Evolutionary conservation across 2,329 filamentous ascomycete species (phyloP), one percentile per base, ranked within the genome.

Genomic region (Colletotrichum eleusines): DNA sequence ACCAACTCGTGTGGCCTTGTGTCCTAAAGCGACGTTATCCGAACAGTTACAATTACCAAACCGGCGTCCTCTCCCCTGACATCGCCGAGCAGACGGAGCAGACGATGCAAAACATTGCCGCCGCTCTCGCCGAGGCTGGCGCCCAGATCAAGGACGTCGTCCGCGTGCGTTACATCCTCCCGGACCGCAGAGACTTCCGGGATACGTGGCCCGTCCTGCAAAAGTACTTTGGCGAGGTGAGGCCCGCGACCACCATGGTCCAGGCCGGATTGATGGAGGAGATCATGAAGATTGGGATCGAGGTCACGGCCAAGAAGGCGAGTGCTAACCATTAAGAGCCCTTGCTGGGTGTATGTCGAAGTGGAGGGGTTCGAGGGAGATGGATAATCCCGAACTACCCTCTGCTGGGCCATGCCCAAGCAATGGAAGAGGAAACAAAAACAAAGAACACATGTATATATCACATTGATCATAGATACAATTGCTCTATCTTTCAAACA

Each of bases 171-270:
- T 88, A 88, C 73, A 86, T 87, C 55, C 78, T 88, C 26, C 84
- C 85, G 3, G 78, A 86, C 67, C 78, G 83, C 7, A 72, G 76
- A 20, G 83, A 87, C 59, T 88, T 88, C 65, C 76, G 81, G 14
- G 77, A 77, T 74, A 85, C 82, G 20, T 88, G 85, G 86, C 81
- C 84, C 1, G 83, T 87, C 3, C 75, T 88, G 73, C 80, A 80
- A 72, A 83, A 81, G 73, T 88, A 84, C 82, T 80, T 88, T 59
- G 85, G 84, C 8, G 76, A 81, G 3, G 82, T 85, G n/a, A 78
- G 82, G 40, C 86, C 86, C 0, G 86, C 86, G 31, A 86, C 86
- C 26, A 88, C 85, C 1, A 88, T 88, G 86, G 75, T 87, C 0
- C 82, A 87, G 75, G 81, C 84, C 0, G 82, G 78, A 12, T 73